A percentile compares a stretch with the other conserved stretches of the same genome.
phyloP scores from a whole-genome alignment of 257 asterid genomes.

The Solanum bukasovii region DNA sequence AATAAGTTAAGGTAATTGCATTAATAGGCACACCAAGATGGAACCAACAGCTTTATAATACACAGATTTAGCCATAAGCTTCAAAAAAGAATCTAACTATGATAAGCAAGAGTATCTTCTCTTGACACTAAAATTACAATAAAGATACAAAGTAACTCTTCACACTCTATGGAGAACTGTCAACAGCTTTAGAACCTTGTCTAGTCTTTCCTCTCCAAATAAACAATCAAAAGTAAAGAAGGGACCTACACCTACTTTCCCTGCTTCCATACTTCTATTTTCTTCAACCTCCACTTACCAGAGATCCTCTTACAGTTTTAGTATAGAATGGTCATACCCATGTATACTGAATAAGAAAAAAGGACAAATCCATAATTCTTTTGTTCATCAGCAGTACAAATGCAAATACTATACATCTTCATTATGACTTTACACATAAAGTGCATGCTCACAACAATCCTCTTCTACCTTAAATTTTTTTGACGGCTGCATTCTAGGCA shows the following conservation, averaged over 20 bases:
- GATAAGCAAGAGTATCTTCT: not conserved
- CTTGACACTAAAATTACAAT: not conserved
- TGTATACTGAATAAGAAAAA: not conserved
- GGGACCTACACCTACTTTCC: not conserved
- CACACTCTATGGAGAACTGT: not conserved
- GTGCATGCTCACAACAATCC: not conserved
- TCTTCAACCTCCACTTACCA: not conserved
- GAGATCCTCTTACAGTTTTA: not conserved
- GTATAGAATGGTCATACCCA: not conserved
- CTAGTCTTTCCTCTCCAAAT: not conserved
- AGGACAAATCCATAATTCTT: not conserved
- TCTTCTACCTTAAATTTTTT: not conserved
- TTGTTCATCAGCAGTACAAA: not conserved
- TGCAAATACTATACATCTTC: not conserved
- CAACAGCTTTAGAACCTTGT: not conserved
- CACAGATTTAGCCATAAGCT: not conserved
- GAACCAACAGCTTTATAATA: not conserved
- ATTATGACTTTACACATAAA: not conserved
- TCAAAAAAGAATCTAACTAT: not conserved
- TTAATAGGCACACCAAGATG: not conserved
- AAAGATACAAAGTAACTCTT: not conserved
- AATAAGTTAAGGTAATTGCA: not conserved
- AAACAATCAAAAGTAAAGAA: not conserved
- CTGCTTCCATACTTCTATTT: not conserved
- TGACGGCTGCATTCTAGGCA: not conserved